These are phyloP conservation scores for Solanum virginianum DNA, from an alignment of 257 asterid species.

Conservation along the genomic window DNA sequence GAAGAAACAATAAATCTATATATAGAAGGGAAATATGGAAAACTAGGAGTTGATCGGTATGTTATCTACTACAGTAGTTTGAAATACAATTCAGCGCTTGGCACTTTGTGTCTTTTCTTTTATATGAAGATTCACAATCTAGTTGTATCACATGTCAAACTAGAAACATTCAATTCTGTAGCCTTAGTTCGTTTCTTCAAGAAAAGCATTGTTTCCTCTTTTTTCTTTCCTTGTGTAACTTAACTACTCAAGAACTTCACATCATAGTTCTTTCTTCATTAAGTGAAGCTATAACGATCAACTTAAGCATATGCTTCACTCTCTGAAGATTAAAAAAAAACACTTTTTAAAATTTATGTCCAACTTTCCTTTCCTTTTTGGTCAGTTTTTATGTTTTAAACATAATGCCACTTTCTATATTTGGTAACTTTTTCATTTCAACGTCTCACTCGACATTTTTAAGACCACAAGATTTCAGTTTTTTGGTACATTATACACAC, in stretches of 20 bases:
- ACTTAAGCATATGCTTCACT: background rate
- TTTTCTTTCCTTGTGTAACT: background rate
- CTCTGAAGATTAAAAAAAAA: background rate
- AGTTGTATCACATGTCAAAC: background rate
- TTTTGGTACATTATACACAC: no score
- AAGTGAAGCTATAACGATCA: background rate
- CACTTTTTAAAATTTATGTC: background rate
- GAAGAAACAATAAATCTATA: conserved; percentile 61
- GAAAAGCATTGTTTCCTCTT: background rate
- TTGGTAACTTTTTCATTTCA: no score
- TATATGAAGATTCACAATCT: background rate
- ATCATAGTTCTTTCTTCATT: background rate
- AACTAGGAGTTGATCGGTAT: conserved; percentile 83
- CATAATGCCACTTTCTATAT: no score
- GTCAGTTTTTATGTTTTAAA: background rate
- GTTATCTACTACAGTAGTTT: background rate
- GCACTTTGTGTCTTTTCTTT: background rate
- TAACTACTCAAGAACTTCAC: background rate
- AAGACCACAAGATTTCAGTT: no score
- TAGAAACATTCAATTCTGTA: background rate
- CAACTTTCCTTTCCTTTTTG: background rate
- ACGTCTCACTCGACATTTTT: no score
- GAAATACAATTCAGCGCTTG: background rate
- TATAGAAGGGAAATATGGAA: conserved; percentile 83
- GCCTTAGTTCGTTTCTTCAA: background rate